Evolutionary conservation across 2,329 filamentous ascomycete species (phyloP).

Genomic region (Fusarium nematophilum): DNA sequence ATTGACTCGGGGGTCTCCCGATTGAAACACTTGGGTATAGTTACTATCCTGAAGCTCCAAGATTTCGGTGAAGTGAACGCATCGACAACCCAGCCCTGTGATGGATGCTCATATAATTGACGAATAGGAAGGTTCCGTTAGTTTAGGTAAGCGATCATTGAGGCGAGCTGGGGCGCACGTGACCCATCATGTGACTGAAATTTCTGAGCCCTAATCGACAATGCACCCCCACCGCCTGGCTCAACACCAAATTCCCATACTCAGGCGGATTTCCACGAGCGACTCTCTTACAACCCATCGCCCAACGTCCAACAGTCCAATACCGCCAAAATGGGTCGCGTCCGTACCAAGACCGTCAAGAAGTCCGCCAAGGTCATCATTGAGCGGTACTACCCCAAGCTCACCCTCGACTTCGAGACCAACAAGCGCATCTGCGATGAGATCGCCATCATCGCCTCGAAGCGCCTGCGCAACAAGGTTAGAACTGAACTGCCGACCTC

Average conservation of each 20-base stretch:
- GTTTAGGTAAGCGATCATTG: background rate
- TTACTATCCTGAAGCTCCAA: no score
- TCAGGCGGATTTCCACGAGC: conserved; percentile 39
- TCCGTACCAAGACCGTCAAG: conserved; percentile 77
- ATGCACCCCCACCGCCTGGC: conserved; percentile 28
- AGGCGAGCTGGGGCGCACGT: conserved; percentile 35
- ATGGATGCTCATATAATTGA: no score
- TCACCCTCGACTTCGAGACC: conserved; percentile 99
- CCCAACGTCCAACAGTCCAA: conserved; percentile 54
- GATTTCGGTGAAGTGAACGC: no score
- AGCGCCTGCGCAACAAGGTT: conserved; percentile 99
- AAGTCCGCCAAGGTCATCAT: conserved; percentile 99
- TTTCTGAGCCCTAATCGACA: conserved; percentile 46
- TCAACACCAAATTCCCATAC: conserved; percentile 46
- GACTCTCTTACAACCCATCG: conserved; percentile 47
- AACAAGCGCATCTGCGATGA: conserved; percentile 99
- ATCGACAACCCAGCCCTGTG: no score
- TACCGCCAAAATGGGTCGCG: conserved; percentile 75
- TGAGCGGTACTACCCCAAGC: conserved; percentile 96
- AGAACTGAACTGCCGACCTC: conserved; percentile 39
- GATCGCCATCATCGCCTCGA: conserved; percentile 98
- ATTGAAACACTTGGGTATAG: conserved; percentile 12
- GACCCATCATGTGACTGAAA: conserved; percentile 32
- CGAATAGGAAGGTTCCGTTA: background rate
- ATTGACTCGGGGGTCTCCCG: conserved; percentile 34